These are phyloP conservation scores for Ilyonectria destructans DNA, from an alignment of 2,329 filamentous ascomycete species.

Conservation along the genomic window DNA sequence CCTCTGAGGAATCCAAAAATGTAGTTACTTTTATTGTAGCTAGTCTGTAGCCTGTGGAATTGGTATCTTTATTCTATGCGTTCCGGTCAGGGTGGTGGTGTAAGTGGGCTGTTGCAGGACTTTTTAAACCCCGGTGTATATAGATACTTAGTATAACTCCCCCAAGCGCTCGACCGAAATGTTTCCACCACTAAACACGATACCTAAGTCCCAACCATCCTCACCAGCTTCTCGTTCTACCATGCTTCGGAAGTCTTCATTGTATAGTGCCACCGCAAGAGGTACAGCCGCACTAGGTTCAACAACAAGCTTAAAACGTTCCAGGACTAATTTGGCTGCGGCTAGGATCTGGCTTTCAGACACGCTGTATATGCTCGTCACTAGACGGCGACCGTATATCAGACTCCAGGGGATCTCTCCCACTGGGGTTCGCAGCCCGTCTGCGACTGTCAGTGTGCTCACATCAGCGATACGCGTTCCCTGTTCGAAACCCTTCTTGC, in stretches of 20 bases:
- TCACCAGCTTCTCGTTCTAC: slow-evolving; percentile 81
- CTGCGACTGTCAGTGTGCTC: slow-evolving; percentile 85
- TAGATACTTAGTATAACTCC: too few relatives aligned
- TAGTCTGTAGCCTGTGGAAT: too few relatives aligned
- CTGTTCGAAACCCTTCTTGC: slow-evolving; percentile 76
- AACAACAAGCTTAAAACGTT: slow-evolving; percentile 91
- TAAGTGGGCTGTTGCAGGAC: too few relatives aligned
- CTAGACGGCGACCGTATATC: slow-evolving; percentile 79
- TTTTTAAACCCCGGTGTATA: too few relatives aligned
- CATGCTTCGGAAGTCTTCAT: slow-evolving; percentile 84
- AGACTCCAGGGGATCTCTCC: slow-evolving; percentile 84
- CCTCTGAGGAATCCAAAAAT: too few relatives aligned
- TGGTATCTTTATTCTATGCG: too few relatives aligned
- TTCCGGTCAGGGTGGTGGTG: too few relatives aligned
- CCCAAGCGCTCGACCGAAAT: too few relatives aligned
- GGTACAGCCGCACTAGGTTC: slow-evolving; percentile 90
- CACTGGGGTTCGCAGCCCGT: slow-evolving; percentile 90
- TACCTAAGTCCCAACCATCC: slow-evolving; percentile 80
- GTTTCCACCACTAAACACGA: slow-evolving; percentile 76
- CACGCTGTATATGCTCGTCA: slow-evolving; percentile 80
- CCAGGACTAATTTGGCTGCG: slow-evolving; percentile 84
- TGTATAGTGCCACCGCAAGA: slow-evolving; percentile 85
- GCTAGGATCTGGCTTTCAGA: slow-evolving; percentile 86
- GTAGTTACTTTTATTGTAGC: too few relatives aligned
- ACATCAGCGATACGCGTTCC: slow-evolving; percentile 79